Conservation (phyloP, 1,139 yeast genomes). For the Nakaseomyces sp. region DNA sequence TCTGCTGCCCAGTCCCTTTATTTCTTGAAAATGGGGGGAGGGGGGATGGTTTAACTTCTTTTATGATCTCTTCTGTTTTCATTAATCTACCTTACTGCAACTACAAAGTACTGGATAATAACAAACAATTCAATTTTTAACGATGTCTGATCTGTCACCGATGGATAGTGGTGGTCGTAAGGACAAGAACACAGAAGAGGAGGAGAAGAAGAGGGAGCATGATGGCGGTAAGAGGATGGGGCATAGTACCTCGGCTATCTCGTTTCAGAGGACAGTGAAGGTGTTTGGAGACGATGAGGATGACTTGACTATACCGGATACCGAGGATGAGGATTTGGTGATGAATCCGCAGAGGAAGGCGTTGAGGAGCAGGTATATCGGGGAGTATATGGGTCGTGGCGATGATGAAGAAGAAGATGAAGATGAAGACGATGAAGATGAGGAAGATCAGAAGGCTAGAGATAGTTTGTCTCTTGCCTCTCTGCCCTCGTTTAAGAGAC, state of each 20-base stretch:
- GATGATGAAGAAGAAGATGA: not conserved
- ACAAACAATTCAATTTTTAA: not conserved
- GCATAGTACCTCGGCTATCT: not conserved
- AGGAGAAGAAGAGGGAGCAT: not conserved
- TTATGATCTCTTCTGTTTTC: too few relatives aligned
- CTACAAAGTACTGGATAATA: not conserved
- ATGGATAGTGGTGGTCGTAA: constrained; percentile 1
- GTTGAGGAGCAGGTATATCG: constrained; percentile 1
- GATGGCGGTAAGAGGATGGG: not conserved
- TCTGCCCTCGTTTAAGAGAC: constrained; percentile 51
- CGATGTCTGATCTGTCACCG: constrained; percentile 2
- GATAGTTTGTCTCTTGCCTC: not conserved
- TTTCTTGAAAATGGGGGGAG: too few relatives aligned
- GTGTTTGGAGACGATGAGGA: constrained; percentile 5
- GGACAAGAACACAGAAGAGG: too few relatives aligned
- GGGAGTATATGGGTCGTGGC: not conserved
- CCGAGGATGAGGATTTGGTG: constrained; percentile 4
- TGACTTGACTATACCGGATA: constrained; percentile 1
- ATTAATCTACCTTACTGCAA: too few relatives aligned
- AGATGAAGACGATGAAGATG: constrained; percentile 1
- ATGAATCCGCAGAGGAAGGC: not conserved
- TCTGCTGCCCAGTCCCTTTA: too few relatives aligned
- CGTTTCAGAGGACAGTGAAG: constrained; percentile 1
- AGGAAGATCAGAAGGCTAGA: constrained; percentile 1
- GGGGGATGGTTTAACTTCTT: too few relatives aligned